Evolutionary conservation across 352 stramenopile genomes (phyloP).

Genomic region (Globisporangium heterothallicum): DNA sequence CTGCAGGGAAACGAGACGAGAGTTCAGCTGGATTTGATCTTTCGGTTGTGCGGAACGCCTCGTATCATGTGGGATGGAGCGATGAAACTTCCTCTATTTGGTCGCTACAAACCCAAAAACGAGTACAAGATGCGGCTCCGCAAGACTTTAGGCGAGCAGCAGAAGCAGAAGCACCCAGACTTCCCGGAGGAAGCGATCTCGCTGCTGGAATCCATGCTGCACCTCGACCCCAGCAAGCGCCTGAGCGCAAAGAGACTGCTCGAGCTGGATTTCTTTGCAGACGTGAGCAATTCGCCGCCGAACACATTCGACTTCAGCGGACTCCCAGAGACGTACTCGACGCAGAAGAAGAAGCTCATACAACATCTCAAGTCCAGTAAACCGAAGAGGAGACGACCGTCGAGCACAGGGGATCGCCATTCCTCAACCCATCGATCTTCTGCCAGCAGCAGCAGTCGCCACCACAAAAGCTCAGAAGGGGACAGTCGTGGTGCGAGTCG

Average conservation of each 20-base stretch:
- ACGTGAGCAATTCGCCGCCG: slow-evolving; percentile 15
- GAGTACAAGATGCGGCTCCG: slow-evolving; percentile 73
- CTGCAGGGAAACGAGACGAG: slow-evolving; percentile 55
- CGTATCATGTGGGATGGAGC: slow-evolving; percentile 42
- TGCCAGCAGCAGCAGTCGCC: slow-evolving; percentile 20
- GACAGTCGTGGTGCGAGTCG: slow-evolving; percentile 3
- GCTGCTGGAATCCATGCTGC: slow-evolving; percentile 69
- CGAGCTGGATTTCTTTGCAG: slow-evolving; percentile 55
- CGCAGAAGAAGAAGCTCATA: slow-evolving; percentile 56
- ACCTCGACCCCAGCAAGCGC: slow-evolving; percentile 63
- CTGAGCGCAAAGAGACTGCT: slow-evolving; percentile 43
- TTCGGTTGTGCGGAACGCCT: slow-evolving; percentile 70
- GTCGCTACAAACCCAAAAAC: slow-evolving; percentile 50
- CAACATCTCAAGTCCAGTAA: slow-evolving; percentile 48
- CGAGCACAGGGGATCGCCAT: slow-evolving; percentile 7
- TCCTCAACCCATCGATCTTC: slow-evolving; percentile 12
- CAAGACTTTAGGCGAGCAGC: slow-evolving; percentile 67
- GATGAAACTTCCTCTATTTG: slow-evolving; percentile 51
- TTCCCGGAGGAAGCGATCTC: slow-evolving; percentile 55
- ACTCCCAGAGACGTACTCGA: slow-evolving; percentile 41
- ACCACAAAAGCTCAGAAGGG: slow-evolving; percentile 20
- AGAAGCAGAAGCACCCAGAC: slow-evolving; percentile 40
- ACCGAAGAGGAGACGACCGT: slow-evolving; percentile 19
- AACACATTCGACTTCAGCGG: slow-evolving; percentile 34
- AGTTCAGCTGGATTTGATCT: slow-evolving; percentile 76